Conservation (phyloP, 2,329 filamentous ascomycete genomes). For the Alternaria infectoria region DNA sequence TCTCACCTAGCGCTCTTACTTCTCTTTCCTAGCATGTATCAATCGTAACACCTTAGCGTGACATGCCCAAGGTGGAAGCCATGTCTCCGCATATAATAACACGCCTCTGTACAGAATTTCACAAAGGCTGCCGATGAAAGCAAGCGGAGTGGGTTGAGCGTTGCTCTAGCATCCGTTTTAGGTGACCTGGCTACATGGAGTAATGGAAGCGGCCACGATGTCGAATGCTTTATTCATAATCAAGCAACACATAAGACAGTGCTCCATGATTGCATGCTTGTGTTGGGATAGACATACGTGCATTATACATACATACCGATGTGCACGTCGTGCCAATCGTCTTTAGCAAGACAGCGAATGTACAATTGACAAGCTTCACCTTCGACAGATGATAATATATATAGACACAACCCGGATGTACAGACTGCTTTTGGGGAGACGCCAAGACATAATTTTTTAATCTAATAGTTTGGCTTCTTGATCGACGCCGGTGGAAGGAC, state of each 20-base stretch:
- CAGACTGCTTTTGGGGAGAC: not conserved
- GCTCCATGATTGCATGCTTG: not conserved
- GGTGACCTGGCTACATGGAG: slow-evolving; percentile 27
- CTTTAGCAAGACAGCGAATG: not conserved
- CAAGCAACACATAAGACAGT: not conserved
- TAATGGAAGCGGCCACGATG: slow-evolving; percentile 31
- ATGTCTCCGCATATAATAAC: slow-evolving; percentile 16
- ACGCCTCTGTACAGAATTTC: slow-evolving; percentile 2
- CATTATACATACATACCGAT: not conserved
- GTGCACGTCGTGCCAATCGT: not conserved
- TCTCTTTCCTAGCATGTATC: slow-evolving; percentile 11
- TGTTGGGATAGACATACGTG: not conserved
- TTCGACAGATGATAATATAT: not conserved
- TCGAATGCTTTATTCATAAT: slow-evolving; percentile 20
- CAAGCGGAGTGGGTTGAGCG: slow-evolving; percentile 7
- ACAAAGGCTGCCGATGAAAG: slow-evolving; percentile 10
- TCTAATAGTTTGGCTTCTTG: not conserved
- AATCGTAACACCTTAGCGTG: not conserved
- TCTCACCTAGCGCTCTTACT: slow-evolving; percentile 13
- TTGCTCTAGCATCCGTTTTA: slow-evolving; percentile 37
- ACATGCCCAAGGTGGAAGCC: not conserved
- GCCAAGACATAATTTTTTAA: slow-evolving; percentile 6
- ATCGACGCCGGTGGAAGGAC: not conserved
- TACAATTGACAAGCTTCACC: not conserved
- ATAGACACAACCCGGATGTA: not conserved